Evolutionary conservation across 306 rosid genomes (phyloP), one percentile per base, ranked within the genome.

Genomic region (Lathyrus oleraceus): DNA sequence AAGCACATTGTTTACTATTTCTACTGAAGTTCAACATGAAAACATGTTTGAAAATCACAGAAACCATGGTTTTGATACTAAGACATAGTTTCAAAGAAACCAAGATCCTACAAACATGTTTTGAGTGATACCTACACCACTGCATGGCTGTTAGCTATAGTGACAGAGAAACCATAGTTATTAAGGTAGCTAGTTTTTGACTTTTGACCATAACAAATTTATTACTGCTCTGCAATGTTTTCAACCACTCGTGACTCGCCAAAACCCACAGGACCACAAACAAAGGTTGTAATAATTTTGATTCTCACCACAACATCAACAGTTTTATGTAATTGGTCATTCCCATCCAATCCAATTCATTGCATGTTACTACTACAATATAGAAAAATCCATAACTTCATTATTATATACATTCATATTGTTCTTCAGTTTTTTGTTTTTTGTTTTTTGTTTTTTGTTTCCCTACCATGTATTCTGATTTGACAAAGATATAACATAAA

Each of bases 401-500:
- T 17, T 61, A 60, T 27, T 12, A 15, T 32, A 57, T 16, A 61
- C 44, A 69, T 39, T 38, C 36, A 57, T 13, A 14, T 66, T 67
- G 62, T 59, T 6, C 5, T 67, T n/a, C n/a, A n/a, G 39, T 43
- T 61, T 62, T 62, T 30, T 23, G n/a, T 23, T 76, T 66, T n/a
- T n/a, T n/a, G n/a, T n/a, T n/a, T n/a, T n/a, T 42, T 66, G 39
- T 43, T 61, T 62, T 62, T 30, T 23, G n/a, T 23, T 76, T 66
- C 63, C 72, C 77, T 45, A 72, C 69, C 49, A 28, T 63, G n/a
- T 63, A 21, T 43, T 39, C 67, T 60, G 75, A 16, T 17, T 61
- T 66, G 93, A 83, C 49, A 77, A 78, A 81, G 93, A 83, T 65
- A 87, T 65, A 81, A 75, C 87, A 56, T 60, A 65, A 76, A 82